Evolutionary conservation across 2,329 filamentous ascomycete genomes (phyloP), one percentile per base, ranked within the genome.

Genomic region (Phyllosticta capitalensis): DNA sequence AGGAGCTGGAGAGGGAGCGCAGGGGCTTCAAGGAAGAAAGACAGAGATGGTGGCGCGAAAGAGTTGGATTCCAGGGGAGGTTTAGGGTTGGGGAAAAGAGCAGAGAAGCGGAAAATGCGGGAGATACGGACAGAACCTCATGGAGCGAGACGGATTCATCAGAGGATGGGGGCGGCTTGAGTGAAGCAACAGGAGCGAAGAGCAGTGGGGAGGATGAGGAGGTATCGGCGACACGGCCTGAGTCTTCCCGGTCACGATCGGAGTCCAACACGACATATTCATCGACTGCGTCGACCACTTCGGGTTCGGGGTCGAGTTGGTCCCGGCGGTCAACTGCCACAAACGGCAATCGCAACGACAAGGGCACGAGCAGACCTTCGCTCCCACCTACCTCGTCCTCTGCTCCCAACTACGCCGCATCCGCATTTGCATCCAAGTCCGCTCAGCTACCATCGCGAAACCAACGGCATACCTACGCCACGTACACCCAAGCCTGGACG

Each of bases 1-100:
- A 49, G 9, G 52, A 21, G 22, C 49, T 59, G 33, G 56, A 59
- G 19, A 54, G 12, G 56, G 56, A 59, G 38, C 48, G 30, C 38
- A 24, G 33, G 4, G 51, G 21, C 2, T 26, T 50, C 19, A 20
- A 26, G 9, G 33, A 54, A 12, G 38, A 38, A 21, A 26, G 48
- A 19, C 21, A 54, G 22, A 28, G n/a, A 9, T 52, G 30, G 17
- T n/a, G 51, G 22, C 12, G 38, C 2, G 19, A 20, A 30, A 30
- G 51, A 45, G 14, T 45, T 45, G 38, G 38, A 4, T 45, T 19
- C 14, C 12, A 45, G 20, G 28, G 17, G 51, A 54, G 24, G 33
- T 30, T 9, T n/a, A 54, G 38, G 2, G 7, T 14, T 20, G 38
- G 14, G 33, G 12, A 30, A 50, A 26, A 54, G 20, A 45, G 22